Evolutionary conservation across 2,329 filamentous ascomycete species (phyloP), one percentile per base, ranked within the genome.

Genomic region (Trichoderma polysporum): DNA sequence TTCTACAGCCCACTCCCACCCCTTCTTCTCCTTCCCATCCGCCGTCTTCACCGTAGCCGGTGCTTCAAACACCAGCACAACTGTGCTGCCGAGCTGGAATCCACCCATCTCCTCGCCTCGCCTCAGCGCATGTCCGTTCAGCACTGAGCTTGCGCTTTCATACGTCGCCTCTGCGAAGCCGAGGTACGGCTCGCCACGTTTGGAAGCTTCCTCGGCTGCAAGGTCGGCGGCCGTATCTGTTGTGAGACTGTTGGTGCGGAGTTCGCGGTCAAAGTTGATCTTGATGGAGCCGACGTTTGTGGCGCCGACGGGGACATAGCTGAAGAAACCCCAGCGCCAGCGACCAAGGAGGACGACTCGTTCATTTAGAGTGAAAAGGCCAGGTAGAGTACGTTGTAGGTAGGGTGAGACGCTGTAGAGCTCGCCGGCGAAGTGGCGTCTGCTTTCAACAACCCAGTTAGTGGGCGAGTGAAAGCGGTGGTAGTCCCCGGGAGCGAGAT

Each of bases 321-420:
- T 91, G 84, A 99, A 99, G 86, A 99, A 98, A 19, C 95, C 95
- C 87, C 93, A 96, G 66, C 94, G 91, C 95, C 95, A 99, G 67
- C 93, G 87, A 19, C 95, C 95, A 1, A 99, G 85, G 0, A 99
- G 87, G 1, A 97, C 95, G 27, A 99, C 93, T 64, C 95, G 90
- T 81, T 99, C 95, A 79, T 99, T 99, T 22, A 99, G 84, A 0
- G 94, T 97, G 81, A 99, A 99, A 1, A 99, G 87, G 2, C 94
- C 94, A 0, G 95, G 95, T 0, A 99, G 85, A 0, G 92, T 97
- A 71, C 92, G 90, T 77, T 97, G 94, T 13, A 99, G 86, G 79
- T 97, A 99, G 0, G 95, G 95, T 0, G 93, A 97, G 4, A 99
- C 95, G 63, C 91, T 94, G 83, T 92, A 99, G 9, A 99, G 85